Percentiles rank a stretch among this genome's conserved stretches.
These are phyloP conservation scores for Podospora appendiculata DNA, from an alignment of 495 filamentous ascomycete genomes.

Conservation along the genomic window DNA sequence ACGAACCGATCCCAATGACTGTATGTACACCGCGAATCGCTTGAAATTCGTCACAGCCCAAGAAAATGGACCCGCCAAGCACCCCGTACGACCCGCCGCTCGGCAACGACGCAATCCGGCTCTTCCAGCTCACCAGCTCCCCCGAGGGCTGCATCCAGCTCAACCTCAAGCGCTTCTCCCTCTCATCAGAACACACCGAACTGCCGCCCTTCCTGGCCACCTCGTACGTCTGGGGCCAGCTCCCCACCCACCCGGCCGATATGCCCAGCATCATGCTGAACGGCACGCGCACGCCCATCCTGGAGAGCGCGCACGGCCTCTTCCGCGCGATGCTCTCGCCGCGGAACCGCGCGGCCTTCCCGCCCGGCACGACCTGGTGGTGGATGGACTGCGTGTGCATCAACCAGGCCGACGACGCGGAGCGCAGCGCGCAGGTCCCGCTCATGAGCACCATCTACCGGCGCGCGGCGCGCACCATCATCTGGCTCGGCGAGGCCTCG, in stretches of 20 bases:
- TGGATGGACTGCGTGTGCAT: conserved; percentile 26
- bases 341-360: background rate
- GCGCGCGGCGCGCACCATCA: conserved; percentile 12
- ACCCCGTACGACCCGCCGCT: background rate
- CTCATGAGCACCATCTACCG: conserved; percentile 20
- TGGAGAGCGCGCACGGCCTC: background rate
- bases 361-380: conserved; percentile 1
- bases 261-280: background rate
- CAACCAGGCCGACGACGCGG: conserved; percentile 7
- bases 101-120: background rate
- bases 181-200: background rate
- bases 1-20: no score
- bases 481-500: conserved; percentile 23
- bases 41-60: no score
- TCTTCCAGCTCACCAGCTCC: background rate
- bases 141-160: background rate
- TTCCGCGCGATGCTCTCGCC: background rate
- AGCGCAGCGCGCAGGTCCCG: conserved; percentile 18
- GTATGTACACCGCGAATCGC: no score
- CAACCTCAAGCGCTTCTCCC: background rate
- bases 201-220: conserved; percentile 1
- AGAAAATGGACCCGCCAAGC: no score
- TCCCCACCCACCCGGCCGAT: background rate
- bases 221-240: conserved; percentile 3
- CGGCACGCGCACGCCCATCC: background rate